These are phyloP conservation scores for Mallotus japonicus DNA, from an alignment of 441 rosid species.

Conservation along the genomic window DNA sequence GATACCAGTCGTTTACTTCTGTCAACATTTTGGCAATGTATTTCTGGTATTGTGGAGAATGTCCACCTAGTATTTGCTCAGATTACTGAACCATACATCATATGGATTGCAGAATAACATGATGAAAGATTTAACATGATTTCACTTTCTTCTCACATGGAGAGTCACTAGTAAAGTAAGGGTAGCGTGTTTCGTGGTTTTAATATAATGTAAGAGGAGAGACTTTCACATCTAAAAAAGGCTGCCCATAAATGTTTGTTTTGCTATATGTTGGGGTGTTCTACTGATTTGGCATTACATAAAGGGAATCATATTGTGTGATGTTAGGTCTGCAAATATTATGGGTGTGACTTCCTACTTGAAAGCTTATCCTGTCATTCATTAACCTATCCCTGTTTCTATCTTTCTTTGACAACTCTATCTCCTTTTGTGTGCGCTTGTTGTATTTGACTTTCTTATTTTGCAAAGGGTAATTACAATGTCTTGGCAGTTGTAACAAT, in stretches of 20 bases:
- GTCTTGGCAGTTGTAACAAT: not conserved
- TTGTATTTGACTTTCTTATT: not conserved
- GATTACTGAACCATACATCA: not conserved
- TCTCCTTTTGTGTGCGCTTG: not conserved
- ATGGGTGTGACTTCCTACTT: not conserved
- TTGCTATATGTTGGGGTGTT: not conserved
- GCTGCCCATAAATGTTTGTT: not conserved
- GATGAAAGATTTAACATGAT: not conserved
- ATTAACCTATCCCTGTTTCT: not conserved
- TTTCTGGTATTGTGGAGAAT: not conserved
- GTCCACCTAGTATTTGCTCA: not conserved
- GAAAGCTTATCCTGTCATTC: not conserved
- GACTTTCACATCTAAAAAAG: not conserved
- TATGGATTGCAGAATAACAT: not conserved
- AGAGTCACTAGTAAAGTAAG: not conserved
- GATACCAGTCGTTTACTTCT: constrained; percentile 7
- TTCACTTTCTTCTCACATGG: not conserved
- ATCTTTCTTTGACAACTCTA: not conserved
- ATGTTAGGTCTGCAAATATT: not conserved
- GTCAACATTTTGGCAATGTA: not conserved
- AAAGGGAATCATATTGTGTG: not conserved
- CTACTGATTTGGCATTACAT: not conserved
- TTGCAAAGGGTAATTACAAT: not conserved
- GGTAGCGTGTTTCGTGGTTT: not conserved
- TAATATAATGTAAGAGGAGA: not conserved